Evolutionary conservation across 495 filamentous ascomycete genomes (phyloP), one percentile per base, ranked within the genome.

Genomic region (Neurospora terricola): DNA sequence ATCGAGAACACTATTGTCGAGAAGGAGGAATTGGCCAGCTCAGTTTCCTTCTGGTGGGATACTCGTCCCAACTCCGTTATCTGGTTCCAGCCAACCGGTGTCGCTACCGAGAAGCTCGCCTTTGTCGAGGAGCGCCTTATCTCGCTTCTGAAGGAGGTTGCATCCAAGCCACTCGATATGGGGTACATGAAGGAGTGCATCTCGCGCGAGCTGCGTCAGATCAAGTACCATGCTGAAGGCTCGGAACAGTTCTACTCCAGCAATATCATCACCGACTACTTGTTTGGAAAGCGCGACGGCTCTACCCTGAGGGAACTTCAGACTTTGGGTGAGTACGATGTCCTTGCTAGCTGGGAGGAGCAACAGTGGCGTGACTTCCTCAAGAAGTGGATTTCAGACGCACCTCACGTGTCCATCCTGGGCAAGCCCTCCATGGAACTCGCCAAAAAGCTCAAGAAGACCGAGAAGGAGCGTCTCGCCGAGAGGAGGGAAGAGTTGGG

Each of bases 1-100:
- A 83, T 99, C 21, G 95, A 98, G 73, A 97, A 97, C 75, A 88
- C 88, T 23, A 86, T 99, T 71, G 96, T 99, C 11, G 96, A 99
- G 77, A 94, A 91, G 76, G 94, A 98, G 79, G 91, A 97, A 74
- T 85, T 98, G 71, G 92, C 93, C 12, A 97, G 94, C 82, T 91
- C 89, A 4, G 89, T 98, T 9, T 88, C 88, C 38, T 93, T 91
- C 77, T 88, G 87, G 77, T 91, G 87, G 62, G 94, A 97, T 70
- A 83, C 87, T 40, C 89, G 93, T 43, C 93, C 93, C n/a, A 90
- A 90, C 75, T 90, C 90, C 34, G 85, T 97, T 71, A 92, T 98
- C 48, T 93, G 90, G 83, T 90, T 98, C 75, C 90, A 90, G 23
- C 84, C 97, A 34, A 92, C 90, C 37, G 90, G 93, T 70, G 96